Evolutionary conservation across 371 early-diverging fungal genomes (phyloP), one percentile per base, ranked within the genome.

Genomic region (Mucor circinelloides): DNA sequence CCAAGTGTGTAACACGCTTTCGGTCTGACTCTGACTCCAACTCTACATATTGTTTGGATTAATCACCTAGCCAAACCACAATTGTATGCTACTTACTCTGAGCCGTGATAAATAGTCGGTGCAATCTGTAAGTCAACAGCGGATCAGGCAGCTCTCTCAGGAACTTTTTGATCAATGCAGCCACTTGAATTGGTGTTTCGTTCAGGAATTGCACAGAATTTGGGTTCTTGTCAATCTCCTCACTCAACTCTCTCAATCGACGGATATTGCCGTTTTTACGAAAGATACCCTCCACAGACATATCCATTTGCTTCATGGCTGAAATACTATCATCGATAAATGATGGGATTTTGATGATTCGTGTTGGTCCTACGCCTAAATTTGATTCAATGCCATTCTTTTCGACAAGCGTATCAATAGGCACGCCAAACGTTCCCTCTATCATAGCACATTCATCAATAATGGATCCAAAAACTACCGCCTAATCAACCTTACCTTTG

Each of bases 211-310:
- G 73, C 50, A 91, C 85, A 2, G 88, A 86, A 0, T 84, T 67
- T 13, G 93, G 92, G 70, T 95, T 91, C 64, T 80, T 87, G 71
- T 97, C 96, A 15, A 89, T 87, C 0, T 88, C 81, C 27, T 97
- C 97, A 12, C 86, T 82, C 42, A 95, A 64, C 28, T 91, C 93
- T 60, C 94, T 94, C 56, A 97, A 81, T 42, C 92, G 77, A 63
- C 93, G 84, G 69, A 97, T 96, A 71, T 97, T 97, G 10, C 99
- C 99, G 72, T 95, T 97, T 77, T 96, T 97, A 63, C 99, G 88
- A 84, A 98, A 98, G 10, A 97, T 91, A 9, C 99, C 99, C 75
- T 97, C 97, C 4, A 93, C 88, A 0, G 90, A 84, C 85, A 71
- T 89, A 91, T 93, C 95, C 92, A 92, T 94, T 40, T 84, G 78